phyloP scores from a whole-genome alignment of 345 rosid species.

The Laguncularia racemosa region DNA sequence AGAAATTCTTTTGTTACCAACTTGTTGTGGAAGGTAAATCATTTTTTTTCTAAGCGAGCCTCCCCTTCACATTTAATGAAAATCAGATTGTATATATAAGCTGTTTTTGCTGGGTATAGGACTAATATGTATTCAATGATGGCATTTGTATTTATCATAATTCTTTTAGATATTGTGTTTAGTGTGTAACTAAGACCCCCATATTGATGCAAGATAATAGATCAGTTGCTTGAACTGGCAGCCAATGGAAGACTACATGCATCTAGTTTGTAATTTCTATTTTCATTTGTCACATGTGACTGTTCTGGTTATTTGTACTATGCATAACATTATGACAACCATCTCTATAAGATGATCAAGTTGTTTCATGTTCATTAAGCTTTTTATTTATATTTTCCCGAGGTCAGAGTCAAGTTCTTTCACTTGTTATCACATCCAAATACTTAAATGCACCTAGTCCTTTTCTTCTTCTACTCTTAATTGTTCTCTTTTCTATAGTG shows the following conservation, averaged over 20 bases:
- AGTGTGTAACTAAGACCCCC: no score
- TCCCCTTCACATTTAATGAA: no score
- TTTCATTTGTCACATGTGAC: slow-evolving; percentile 1
- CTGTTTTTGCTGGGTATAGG: neutral
- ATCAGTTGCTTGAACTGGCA: no score
- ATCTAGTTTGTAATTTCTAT: neutral
- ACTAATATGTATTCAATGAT: neutral
- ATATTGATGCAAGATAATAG: no score
- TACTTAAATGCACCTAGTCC: no score
- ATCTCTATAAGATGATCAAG: neutral
- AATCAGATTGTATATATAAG: neutral
- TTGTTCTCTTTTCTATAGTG: no score
- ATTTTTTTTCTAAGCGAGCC: neutral
- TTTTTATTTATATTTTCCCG: no score
- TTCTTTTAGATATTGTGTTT: no score
- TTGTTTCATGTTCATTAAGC: neutral
- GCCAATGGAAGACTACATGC: no score
- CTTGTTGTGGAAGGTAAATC: slow-evolving; percentile 79
- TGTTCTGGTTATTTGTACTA: neutral
- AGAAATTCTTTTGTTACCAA: slow-evolving; percentile 46
- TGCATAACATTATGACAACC: neutral
- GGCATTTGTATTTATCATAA: no score
- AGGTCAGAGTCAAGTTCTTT: neutral
- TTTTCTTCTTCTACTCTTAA: no score
- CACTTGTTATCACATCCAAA: no score